These are phyloP conservation scores for Dactylellina sp. DNA, from an alignment of 2,329 filamentous ascomycete species.

Conservation along the genomic window DNA sequence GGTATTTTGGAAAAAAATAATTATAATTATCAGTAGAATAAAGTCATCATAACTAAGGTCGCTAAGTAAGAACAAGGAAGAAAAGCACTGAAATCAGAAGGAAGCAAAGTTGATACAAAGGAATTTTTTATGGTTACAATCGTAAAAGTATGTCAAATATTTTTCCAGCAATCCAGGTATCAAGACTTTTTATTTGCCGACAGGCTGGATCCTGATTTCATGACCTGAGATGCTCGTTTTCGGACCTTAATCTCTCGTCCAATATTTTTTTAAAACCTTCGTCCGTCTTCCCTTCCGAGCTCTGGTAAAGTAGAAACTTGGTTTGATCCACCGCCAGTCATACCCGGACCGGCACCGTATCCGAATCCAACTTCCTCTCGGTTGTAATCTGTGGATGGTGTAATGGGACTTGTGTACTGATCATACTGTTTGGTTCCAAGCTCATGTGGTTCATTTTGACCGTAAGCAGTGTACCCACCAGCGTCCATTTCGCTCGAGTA, in stretches of 20 bases:
- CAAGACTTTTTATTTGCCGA: too few species aligned
- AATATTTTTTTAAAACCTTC: conserved; percentile 32
- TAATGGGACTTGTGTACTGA: conserved; percentile 16
- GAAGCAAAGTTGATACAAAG: too few species aligned
- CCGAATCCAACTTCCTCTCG: conserved; percentile 51
- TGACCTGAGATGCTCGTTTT: not conserved
- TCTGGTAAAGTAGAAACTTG: conserved; percentile 49
- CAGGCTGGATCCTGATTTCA: too few species aligned
- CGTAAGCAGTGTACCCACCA: conserved; percentile 15
- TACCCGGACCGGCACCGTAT: conserved; percentile 45
- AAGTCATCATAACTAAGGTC: too few species aligned
- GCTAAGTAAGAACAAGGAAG: too few species aligned
- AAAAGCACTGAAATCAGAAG: too few species aligned
- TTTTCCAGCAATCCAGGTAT: too few species aligned
- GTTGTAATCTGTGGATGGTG: conserved; percentile 19
- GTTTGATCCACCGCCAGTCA: conserved; percentile 47
- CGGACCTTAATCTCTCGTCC: not conserved
- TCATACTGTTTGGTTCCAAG: conserved; percentile 15
- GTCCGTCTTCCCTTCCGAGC: conserved; percentile 38
- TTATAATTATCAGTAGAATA: too few species aligned
- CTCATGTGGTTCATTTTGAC: conserved; percentile 29
- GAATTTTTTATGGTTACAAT: too few species aligned
- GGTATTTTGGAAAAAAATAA: too few species aligned
- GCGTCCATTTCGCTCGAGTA: conserved; percentile 50
- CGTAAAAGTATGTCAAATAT: too few species aligned